Base-by-base conservation (phyloP, 345 rosid genomes). In the Populus davidiana region DNA sequence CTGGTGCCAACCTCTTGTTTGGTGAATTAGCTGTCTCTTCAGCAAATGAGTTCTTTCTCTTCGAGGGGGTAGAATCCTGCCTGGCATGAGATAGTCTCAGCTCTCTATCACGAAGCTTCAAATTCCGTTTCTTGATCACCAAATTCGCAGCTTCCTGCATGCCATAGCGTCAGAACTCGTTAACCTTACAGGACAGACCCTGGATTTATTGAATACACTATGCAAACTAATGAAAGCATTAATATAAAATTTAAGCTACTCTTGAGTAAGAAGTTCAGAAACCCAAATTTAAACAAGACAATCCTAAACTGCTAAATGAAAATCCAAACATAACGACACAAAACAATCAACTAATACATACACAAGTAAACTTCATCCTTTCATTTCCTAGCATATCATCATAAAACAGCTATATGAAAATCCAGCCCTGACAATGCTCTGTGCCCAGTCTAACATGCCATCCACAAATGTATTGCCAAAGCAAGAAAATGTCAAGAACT, bases 41-140 rank as follows among this genome's bases (percentile, higher is more conserved):
- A 31, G 78, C 72, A 9, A 87, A 83, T 67, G 83, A 76, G 49
- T 70, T 80, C 79, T 79, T 89, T 83, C 95, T 91, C 91, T 92
- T 94, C 4, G 92, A 85, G 10, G 90, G 92, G 8, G 90, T 91
- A 66, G 92, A 70, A 61, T 91, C 90, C 33, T 88, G 68, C 62
- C 72, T 90, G 23, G 92, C 89, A 82, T 81, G 91, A 74, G 89
- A 90, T 23, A 90, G 67, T 69, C 98, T 88, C 41, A 94, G 85
- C 76, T 92, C 93, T 76, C 98, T 82, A 18, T 94, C 90, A 56
- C 94, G 90, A 72, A 96, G 87, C 87, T 89, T 91, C 89, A 91
- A 66, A 69, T 84, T 80, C 17, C 93, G 84, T 78, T 88, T 92
- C 88, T 76, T 92, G 49, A 89, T 68, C 49, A 85, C 91, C 73